Evolutionary conservation across 805 yeast genomes (phyloP), one percentile per base, ranked within the genome.

Genomic region (Yamadazyma scolyti): DNA sequence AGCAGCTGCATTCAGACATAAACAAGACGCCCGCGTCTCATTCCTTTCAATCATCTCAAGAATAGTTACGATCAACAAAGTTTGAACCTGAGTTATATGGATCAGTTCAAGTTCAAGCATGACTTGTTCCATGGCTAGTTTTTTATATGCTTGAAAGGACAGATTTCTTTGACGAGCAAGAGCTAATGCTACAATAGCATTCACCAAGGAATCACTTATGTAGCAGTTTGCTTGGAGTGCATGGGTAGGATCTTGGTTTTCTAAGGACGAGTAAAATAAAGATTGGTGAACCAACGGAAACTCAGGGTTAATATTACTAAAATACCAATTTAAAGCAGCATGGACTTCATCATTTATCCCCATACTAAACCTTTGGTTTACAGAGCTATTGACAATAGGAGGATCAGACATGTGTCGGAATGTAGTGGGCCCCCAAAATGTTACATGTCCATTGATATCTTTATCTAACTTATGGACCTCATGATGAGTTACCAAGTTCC

Each of bases 381-480:
- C 9, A 9, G 27, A n/a, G 18, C 9, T 8, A 24, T 24, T 24
- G n/a, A 11, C 6, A 5, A 13, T 6, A 7, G 27, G 27, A 7
- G 27, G 27, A 7, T 6, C 12, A 9, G 27, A 24, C 27, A 24
- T 24, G 16, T 24, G 27, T 7, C 27, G 16, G 12, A 11, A 24
- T 7, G 27, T 13, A 24, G 27, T 24, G 11, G 27, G 27, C 16
- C 27, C 27, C 9, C 7, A 15, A n/a, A 13, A 24, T 11, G 27
- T 11, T 13, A 24, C n/a, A 6, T 6, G 7, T 9, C 27, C 27
- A 6, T 13, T 9, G n/a, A 12, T 9, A n/a, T 24, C 27, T 13
- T 24, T 15, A 15, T 24, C 27, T 9, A 24, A 17, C 10, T n/a
- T 6, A n/a, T 13, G 14, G n/a, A 15, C 16, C 9, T 24, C 27